Percentiles rank a stretch among this genome's conserved stretches.
Conservation (phyloP, 139 green algal genomes). For the Desmodesmus armatus region DNA sequence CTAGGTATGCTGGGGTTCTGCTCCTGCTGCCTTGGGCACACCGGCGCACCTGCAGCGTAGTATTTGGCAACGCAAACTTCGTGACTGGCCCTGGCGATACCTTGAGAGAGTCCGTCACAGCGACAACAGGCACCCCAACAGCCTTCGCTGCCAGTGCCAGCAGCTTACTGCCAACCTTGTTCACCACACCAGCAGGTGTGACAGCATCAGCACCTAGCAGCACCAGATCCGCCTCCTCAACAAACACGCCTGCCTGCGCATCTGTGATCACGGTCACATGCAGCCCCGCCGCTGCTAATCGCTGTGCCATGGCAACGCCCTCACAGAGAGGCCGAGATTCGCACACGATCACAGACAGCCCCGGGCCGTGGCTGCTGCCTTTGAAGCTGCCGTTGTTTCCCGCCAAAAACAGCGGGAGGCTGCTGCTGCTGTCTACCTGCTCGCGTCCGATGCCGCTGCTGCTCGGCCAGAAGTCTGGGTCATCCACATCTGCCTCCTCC, state of each 20-base stretch:
- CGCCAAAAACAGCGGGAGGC: background rate
- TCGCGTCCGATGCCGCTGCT: constrained; percentile 20
- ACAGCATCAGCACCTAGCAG: constrained; percentile 61
- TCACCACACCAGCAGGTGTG: constrained; percentile 40
- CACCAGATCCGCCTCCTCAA: constrained; percentile 49
- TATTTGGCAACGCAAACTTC: background rate
- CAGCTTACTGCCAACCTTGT: constrained; percentile 61
- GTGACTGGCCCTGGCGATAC: constrained; percentile 36
- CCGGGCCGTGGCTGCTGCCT: background rate
- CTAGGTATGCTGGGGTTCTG: background rate
- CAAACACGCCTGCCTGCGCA: constrained; percentile 54
- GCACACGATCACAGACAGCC: constrained; percentile 50
- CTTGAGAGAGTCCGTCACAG: constrained; percentile 47
- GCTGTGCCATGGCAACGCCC: constrained; percentile 44
- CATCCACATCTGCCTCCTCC: constrained; percentile 12
- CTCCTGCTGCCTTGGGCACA: background rate
- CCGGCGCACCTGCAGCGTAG: background rate
- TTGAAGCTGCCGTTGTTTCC: background rate
- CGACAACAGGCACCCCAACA: constrained; percentile 51
- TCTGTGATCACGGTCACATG: constrained; percentile 61
- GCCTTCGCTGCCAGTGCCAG: constrained; percentile 53
- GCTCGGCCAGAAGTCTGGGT: constrained; percentile 40
- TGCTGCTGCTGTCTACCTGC: background rate
- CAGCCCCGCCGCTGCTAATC: constrained; percentile 40
- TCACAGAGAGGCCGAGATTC: constrained; percentile 61